phyloP scores from a whole-genome alignment of 2,329 filamentous ascomycete species.

The Talaromyces funiculosus region DNA sequence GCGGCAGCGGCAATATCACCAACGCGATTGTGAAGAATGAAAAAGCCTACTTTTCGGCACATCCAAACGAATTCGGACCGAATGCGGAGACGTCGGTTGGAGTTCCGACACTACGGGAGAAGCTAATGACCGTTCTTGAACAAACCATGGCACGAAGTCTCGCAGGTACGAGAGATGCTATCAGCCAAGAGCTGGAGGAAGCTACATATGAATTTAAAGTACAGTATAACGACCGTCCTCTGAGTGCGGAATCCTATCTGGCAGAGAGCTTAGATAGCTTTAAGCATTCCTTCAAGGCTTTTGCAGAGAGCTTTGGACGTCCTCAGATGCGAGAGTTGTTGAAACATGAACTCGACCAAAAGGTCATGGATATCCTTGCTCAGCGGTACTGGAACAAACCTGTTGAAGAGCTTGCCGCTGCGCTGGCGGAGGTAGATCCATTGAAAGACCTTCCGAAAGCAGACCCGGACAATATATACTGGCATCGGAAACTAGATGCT shows the following conservation, averaged over 20 bases:
- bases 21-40: slow-evolving; percentile 83
- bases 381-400: slow-evolving; percentile 97
- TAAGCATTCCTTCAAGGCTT: slow-evolving; percentile 96
- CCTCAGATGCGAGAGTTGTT: slow-evolving; percentile 83
- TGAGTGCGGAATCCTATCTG: slow-evolving; percentile 93
- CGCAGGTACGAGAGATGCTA: slow-evolving; percentile 82
- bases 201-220: slow-evolving; percentile 99
- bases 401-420: slow-evolving; percentile 69
- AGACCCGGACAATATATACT: slow-evolving; percentile 78
- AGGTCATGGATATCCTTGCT: slow-evolving; percentile 86
- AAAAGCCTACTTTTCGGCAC: slow-evolving; percentile 74
- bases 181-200: slow-evolving; percentile 91
- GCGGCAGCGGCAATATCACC: slow-evolving; percentile 72
- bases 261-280: slow-evolving; percentile 92
- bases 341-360: slow-evolving; percentile 89
- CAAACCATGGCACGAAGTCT: slow-evolving; percentile 94
- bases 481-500: slow-evolving; percentile 90
- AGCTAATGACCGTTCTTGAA: slow-evolving; percentile 93
- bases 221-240: slow-evolving; percentile 92
- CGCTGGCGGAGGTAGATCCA: slow-evolving; percentile 63
- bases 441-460: slow-evolving; percentile 77
- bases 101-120: slow-evolving; percentile 81
- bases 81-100: slow-evolving; percentile 70
- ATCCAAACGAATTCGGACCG: slow-evolving; percentile 72
- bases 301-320: slow-evolving; percentile 82